A percentile compares a stretch with the other conserved stretches of the same genome.
phyloP scores from a whole-genome alignment of 1,139 yeast species.

The Yamadazyma songkhlaensis region DNA sequence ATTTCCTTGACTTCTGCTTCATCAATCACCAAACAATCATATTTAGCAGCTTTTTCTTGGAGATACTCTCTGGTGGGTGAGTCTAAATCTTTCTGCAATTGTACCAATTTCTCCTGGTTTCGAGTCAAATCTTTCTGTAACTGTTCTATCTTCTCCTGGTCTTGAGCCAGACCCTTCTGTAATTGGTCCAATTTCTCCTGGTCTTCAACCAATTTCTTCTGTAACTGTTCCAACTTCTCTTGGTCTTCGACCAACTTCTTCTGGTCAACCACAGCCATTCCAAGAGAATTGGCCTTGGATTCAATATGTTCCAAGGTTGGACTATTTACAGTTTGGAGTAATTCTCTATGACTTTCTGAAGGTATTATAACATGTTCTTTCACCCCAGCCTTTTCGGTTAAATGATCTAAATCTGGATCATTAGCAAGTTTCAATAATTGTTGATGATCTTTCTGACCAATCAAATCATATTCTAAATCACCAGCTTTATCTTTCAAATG shows the following conservation, averaged over 20 bases:
- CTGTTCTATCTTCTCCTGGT: conserved; percentile 14
- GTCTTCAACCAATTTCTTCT: no score
- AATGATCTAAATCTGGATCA: conserved; percentile 24
- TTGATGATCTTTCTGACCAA: conserved; percentile 11
- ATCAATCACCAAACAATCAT: conserved; percentile 9
- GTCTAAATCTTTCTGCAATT: conserved; percentile 17
- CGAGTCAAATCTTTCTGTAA: conserved; percentile 18
- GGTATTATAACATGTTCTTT: conserved; percentile 17
- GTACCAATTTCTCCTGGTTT: conserved; percentile 15
- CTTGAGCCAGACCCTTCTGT: conserved; percentile 15
- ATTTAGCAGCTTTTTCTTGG: conserved; percentile 12
- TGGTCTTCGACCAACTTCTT: conserved; percentile 17
- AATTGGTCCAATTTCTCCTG: conserved; percentile 16
- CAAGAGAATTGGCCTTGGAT: conserved; percentile 14
- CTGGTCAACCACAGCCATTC: conserved; percentile 17
- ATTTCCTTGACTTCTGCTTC: conserved; percentile 16
- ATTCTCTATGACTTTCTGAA: conserved; percentile 13
- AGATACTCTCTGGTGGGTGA: conserved; percentile 15
- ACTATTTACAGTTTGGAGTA: conserved; percentile 10
- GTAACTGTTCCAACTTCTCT: no score
- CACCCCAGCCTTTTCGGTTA: conserved; percentile 13
- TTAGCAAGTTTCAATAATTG: conserved; percentile 11
- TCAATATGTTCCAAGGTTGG: conserved; percentile 26
- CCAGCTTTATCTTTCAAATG: conserved; percentile 15
- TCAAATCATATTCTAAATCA: conserved; percentile 7